Evolutionary conservation across 2,329 filamentous ascomycete species (phyloP), one percentile per base, ranked within the genome.

Genomic region (Colletotrichum coccodes): DNA sequence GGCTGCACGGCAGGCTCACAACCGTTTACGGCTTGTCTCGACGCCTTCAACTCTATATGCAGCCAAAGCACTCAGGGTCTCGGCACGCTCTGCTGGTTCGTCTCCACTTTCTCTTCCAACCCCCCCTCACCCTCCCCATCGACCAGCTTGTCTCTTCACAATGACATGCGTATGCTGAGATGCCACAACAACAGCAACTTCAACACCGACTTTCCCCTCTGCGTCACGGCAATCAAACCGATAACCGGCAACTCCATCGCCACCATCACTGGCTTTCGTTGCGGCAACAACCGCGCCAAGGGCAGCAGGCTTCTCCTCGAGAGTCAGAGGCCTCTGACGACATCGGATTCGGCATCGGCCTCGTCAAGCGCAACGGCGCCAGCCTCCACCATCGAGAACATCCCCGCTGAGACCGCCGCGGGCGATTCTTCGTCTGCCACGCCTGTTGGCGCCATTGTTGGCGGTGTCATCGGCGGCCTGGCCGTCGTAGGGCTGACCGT

Each of bases 1-100:
- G 60, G 30, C 18, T 64, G 60, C 7, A 42, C 60, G 5, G 16
- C 16, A 12, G 52, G 60, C 12, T 64, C 50, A 18, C n/a, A 26
- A n/a, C 60, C 52, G 9, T 49, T 11, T 42, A 64, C 60, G n/a
- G 16, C 52, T 34, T 64, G 60, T 30, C 32, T 64, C 4, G 52
- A 64, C 7, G 32, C 18, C 28, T 40, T 32, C 32, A 34, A 57
- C 44, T 16, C 34, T 0, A 14, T 42, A 18, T 63, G 52, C 32
- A 36, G 38, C 14, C 16, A 26, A 21, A 62, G 36, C 38, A 42
- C 4, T 4, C 32, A 52, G 9, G 52, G 60, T 8, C 5, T 23
- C 21, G 42, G 52, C 8, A 64, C 60, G 32, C 42, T 57, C 6
- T 64, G 50, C 32, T 64, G 60, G 60, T 64, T 12, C 40, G 60